Evolutionary conservation across 1,284 basidiomycete species (phyloP), one percentile per base, ranked within the genome.

Genomic region (Ganoderma sp.): DNA sequence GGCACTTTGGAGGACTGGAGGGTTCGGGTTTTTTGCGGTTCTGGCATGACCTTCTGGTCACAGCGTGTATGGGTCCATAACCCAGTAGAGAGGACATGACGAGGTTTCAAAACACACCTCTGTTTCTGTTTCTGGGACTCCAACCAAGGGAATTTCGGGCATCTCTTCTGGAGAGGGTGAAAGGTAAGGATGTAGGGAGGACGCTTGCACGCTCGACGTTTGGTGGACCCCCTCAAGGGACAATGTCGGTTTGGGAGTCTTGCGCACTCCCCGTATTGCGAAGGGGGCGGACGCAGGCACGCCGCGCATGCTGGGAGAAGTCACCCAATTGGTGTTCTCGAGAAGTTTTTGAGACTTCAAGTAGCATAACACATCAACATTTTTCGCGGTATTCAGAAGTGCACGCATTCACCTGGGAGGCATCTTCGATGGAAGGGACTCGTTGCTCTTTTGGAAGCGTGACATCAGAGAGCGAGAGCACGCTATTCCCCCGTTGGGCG

Each of bases 1-100:
- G 96, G 96, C 0, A 98, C 95, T 75, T 87, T 90, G 1, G 94
- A 95, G 0, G 93, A 88, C 73, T 89, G 88, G 3, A 95, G 80
- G 25, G 84, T 84, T n/a, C 87, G 85, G 32, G 74, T 68, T 12
- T 77, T 75, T 34, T 73, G 70, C 2, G 42, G 58, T 6, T 58
- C 64, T 25, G 61, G 43, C 1, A 43, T 3, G 5, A 67, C 14
- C 8, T 58, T 34, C 64, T 73, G 41, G 32, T 25, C n/a, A 28
- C n/a, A 12, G 19, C 7, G n/a, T 6, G 4, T 60, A 12, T 60
- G 15, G 15, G 56, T 19, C 34, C 7, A 10, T 57, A 14, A 0
- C 22, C n/a, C 1, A 15, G 19, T 19, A 56, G 32, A 5, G 3
- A 56, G 28, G 7, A 3, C 1, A 56, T 22, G 17, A 32, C 32